Base-by-base conservation (phyloP, 805 yeast genomes). In the Brettanomyces anomalus region DNA sequence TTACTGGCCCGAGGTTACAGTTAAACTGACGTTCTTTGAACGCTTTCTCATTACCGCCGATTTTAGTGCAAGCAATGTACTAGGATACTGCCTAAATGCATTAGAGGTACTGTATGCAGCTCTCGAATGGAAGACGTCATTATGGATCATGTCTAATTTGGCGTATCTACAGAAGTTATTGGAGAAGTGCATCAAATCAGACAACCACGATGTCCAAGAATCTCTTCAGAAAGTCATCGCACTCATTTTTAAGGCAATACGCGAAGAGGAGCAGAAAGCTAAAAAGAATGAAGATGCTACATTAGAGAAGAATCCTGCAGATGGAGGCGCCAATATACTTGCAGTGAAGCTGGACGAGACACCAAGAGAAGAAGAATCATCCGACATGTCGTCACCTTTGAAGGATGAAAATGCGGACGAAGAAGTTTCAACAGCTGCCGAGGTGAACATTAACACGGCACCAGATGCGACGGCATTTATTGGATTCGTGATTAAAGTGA, bases 1-100 rank as follows among this genome's bases (percentile, higher is more conserved):
- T 0, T 77, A 76, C 47, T 90, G 97, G 97, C 72, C 86, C 0
- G 96, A 87, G 50, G 94, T 87, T 5, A 74, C 81, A n/a, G 88
- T 93, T 16, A 86, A 86, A 52, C 68, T 93, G 30, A 75, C 81
- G 1, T 88, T 85, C 61, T 93, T 93, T 56, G 98, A 93, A 51
- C 79, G 93, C 48, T 85, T 88, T 53, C 65, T 93, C 42, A 77
- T 85, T 16, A 79, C 85, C 26, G 79, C 85, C 43, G 96, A 90
- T 49, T 66, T 84, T 45, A 76, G 73, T 32, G 74, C 87, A 13
- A 72, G 78, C 31, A 80, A 80, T 46, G 71, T 84, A 34, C 59
- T 87, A 19, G 86, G 88, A 2, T 82, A 84, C 51, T 85, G 95
- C 51, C 67, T 89, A 54, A 94, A 93, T 62, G 95, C 98, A 0